A percentile compares a stretch with the other conserved stretches of the same genome.
Evolutionary conservation across 1,284 basidiomycete species (phyloP).

Genomic region (Ustilago esculenta): DNA sequence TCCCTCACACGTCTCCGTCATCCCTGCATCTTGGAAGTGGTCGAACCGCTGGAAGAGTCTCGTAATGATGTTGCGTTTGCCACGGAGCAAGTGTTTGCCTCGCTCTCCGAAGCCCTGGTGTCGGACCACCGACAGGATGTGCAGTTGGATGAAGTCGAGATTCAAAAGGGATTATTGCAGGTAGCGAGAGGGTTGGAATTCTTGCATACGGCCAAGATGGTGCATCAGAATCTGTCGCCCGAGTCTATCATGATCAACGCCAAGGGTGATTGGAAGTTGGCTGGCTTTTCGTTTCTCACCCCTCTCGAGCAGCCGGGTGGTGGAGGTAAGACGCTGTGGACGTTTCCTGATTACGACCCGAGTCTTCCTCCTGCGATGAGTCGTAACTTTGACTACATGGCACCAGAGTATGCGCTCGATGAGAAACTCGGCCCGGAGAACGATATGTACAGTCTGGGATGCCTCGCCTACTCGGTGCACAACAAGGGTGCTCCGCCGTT

Average conservation of each 20-base stretch:
- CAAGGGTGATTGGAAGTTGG: conserved; percentile 98
- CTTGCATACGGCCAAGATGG: conserved; percentile 86
- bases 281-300: conserved; percentile 84
- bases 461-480: conserved; percentile 80
- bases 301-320: conserved; percentile 75
- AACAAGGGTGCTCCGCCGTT: conserved; percentile 88
- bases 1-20: conserved; percentile 87
- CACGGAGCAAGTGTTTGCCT: conserved; percentile 75
- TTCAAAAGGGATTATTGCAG: conserved; percentile 95
- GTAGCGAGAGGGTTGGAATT: conserved; percentile 92
- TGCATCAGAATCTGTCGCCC: conserved; percentile 89
- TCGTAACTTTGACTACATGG: conserved; percentile 91
- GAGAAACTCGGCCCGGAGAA: conserved; percentile 82
- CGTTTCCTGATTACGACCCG: conserved; percentile 87
- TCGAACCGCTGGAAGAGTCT: conserved; percentile 96
- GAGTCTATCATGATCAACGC: conserved; percentile 67
- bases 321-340: conserved; percentile 81
- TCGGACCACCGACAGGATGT: conserved; percentile 42
- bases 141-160: conserved; percentile 72
- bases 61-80: conserved; percentile 85
- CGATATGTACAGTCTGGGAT: conserved; percentile 94
- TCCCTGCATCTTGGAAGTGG: conserved; percentile 96
- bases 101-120: conserved; percentile 39
- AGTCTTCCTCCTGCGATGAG: conserved; percentile 83
- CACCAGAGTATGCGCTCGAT: conserved; percentile 93